Base-by-base conservation (phyloP, 257 asterid species). In the Jacaranda mimosifolia region DNA sequence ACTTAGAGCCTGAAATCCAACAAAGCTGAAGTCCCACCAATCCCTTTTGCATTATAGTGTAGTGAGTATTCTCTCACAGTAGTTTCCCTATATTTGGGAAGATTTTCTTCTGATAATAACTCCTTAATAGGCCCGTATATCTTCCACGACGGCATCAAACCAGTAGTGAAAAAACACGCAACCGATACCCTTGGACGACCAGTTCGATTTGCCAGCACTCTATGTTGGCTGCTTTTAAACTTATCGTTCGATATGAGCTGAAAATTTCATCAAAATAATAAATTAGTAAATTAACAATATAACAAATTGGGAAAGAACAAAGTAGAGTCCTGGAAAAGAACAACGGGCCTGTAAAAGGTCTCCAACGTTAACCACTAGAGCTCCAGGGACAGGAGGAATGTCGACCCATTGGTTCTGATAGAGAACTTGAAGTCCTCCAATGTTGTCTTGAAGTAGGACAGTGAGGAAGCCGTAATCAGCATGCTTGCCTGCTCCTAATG, bases 181-280 rank as follows among this genome's bases (percentile, higher is more conserved):
- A 78, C 86, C 6, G 88, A 89, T 1, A 86, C 85, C 74, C 94
- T 73, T 17, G 91, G 94, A 11, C 90, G 92, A 14, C 89, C 86
- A 1, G 1, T 53, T 9, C 5, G 11, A 66, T 84, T 85, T 1
- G 91, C 85, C 62, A 89, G 36, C 21, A 85, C 91, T 64, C 88
- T 85, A 38, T 87, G 91, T 38, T 85, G 81, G 64, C 80, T 74
- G 75, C 91, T 87, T 68, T 82, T 76, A 62, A 83, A 84, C 86
- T 80, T 80, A 79, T 87, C 91, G 56, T 89, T 89, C 5, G 93
- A 78, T 53, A 87, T 81, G 60, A 89, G 75, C 90, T 89, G 87
- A 48, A 43, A 45, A 48, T 45, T 19, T 40, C 19, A 38, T 17
- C 46, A n/a, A 39, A 63, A n/a, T 36, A 39, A 39, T 35, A n/a